Conservation (phyloP, 2,329 filamentous ascomycete species). For the Epichloe glyceriae region DNA sequence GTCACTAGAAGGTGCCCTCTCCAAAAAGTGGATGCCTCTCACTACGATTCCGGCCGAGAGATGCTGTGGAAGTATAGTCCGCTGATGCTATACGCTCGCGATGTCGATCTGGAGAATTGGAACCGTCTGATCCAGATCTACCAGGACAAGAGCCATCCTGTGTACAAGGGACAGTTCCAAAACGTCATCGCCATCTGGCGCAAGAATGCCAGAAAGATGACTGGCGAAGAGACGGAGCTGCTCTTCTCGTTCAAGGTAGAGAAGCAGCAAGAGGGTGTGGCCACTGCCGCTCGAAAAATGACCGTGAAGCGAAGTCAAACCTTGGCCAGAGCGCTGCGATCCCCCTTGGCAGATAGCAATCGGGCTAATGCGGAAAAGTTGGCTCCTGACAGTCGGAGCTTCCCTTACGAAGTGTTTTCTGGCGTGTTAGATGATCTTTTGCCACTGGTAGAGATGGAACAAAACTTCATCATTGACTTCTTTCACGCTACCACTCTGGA, state of each 20-base stretch:
- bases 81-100: constrained; percentile 75
- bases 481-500: constrained; percentile 88
- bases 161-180: constrained; percentile 74
- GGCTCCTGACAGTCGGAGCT: constrained; percentile 48
- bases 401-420: constrained; percentile 71
- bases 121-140: constrained; percentile 67
- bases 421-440: constrained; percentile 70
- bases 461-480: constrained; percentile 94
- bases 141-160: constrained; percentile 57
- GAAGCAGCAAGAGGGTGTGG: constrained; percentile 70
- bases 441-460: constrained; percentile 77
- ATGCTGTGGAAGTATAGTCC: constrained; percentile 80
- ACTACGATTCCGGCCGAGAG: constrained; percentile 59
- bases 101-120: constrained; percentile 75
- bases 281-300: constrained; percentile 70
- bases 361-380: constrained; percentile 40
- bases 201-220: constrained; percentile 59
- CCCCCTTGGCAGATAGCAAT: constrained; percentile 47
- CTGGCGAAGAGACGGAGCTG: constrained; percentile 66
- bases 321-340: constrained; percentile 58
- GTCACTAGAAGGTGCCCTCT: constrained; percentile 45
- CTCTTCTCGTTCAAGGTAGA: constrained; percentile 78
- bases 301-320: constrained; percentile 93
- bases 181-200: constrained; percentile 71
- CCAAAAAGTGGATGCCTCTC: constrained; percentile 56